phyloP scores from a whole-genome alignment of 257 asterid species.

The Apocynum venetum region DNA sequence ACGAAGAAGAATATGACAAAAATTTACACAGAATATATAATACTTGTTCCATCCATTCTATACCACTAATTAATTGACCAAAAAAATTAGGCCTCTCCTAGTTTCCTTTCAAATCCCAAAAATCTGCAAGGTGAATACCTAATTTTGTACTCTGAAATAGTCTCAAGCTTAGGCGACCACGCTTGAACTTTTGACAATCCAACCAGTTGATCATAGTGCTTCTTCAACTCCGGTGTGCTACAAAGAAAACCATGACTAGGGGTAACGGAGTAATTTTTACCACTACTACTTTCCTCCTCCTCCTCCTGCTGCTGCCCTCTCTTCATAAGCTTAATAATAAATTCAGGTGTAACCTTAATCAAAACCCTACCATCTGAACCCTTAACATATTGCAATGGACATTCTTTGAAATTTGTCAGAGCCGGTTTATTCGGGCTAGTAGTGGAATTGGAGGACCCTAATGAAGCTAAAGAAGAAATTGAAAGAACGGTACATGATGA shows the following conservation, averaged over 20 bases:
- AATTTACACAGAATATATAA: not conserved
- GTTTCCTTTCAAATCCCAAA: conserved; percentile 57
- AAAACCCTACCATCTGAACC: conserved; percentile 57
- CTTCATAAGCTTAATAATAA: conserved; percentile 39
- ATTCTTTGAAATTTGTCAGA: conserved; percentile 31
- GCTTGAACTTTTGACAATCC: conserved; percentile 45
- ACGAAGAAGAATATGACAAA: not conserved
- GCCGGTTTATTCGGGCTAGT: not conserved
- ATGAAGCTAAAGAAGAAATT: conserved; percentile 42
- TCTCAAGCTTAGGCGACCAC: conserved; percentile 83
- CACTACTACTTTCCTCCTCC: not conserved
- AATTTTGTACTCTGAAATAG: conserved; percentile 58
- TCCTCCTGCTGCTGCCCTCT: conserved; percentile 3
- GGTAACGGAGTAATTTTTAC: no score
- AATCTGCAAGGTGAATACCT: conserved; percentile 72
- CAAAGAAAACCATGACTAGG: conserved; percentile 30
- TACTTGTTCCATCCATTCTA: not conserved
- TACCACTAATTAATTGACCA: no score
- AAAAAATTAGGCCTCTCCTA: conserved; percentile 25
- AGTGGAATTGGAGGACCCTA: conserved; percentile 16
- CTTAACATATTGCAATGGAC: conserved; percentile 57
- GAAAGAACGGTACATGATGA: conserved; percentile 34
- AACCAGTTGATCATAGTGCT: conserved; percentile 59
- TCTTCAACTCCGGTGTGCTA: conserved; percentile 80
- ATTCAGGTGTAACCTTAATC: conserved; percentile 64